A percentile compares a stretch with the other conserved stretches of the same genome.
phyloP scores from a whole-genome alignment of 805 yeast species.

The Metschnikowia hibisci region DNA sequence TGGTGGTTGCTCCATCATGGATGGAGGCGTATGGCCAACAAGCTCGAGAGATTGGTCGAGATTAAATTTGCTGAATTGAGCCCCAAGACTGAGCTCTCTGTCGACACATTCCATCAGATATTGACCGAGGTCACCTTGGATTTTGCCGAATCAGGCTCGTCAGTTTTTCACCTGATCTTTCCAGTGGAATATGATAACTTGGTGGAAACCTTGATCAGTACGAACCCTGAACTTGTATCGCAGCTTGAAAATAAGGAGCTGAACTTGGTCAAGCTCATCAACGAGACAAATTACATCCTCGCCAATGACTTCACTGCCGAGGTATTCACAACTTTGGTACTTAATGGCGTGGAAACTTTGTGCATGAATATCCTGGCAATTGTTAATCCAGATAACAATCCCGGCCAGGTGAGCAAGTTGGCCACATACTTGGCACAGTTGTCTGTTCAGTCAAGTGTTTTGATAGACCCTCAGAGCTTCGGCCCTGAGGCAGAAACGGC shows the following conservation, averaged over 20 bases:
- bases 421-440: slow-evolving; percentile 70
- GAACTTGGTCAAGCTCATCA: slow-evolving; percentile 36
- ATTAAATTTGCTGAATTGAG: slow-evolving; percentile 58
- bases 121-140: slow-evolving; percentile 25
- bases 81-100: slow-evolving; percentile 68
- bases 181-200: slow-evolving; percentile 37
- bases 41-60: slow-evolving; percentile 54
- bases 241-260: slow-evolving; percentile 36
- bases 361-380: slow-evolving; percentile 28
- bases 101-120: slow-evolving; percentile 53
- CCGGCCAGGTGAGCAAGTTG: slow-evolving; percentile 29
- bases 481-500: slow-evolving; percentile 24
- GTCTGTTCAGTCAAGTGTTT: slow-evolving; percentile 57
- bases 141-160: slow-evolving; percentile 12
- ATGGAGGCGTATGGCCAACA: slow-evolving; percentile 55
- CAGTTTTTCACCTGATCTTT: slow-evolving; percentile 28
- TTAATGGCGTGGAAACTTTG: slow-evolving; percentile 34
- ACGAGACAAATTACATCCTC: slow-evolving; percentile 44
- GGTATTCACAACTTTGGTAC: slow-evolving; percentile 32
- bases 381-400: slow-evolving; percentile 20
- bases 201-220: slow-evolving; percentile 46
- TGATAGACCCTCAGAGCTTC: slow-evolving; percentile 43
- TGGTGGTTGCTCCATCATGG: slow-evolving; percentile 96
- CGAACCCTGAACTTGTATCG: slow-evolving; percentile 40
- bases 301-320: slow-evolving; percentile 28